Base-by-base conservation (phyloP, 75 land plant genomes). In the Pinus taeda region DNA sequence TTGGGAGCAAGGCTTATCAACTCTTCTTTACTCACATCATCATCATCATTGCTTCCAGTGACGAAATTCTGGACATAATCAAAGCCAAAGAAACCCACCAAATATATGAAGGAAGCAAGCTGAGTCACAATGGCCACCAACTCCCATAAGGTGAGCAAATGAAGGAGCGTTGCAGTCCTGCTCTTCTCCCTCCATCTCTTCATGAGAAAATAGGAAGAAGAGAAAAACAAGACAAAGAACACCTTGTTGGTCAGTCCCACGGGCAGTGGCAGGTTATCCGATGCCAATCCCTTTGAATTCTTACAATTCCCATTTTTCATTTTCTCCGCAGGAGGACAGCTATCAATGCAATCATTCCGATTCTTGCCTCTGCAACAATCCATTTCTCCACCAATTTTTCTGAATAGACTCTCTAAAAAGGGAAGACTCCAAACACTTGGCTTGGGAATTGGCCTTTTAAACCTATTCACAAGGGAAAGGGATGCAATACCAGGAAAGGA, bases 181-280 rank as follows among this genome's bases (percentile, higher is more conserved):
- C 88, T 90, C 91, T 95, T 95, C 59, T 93, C 97, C 62, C 97
- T 71, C 98, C 98, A 93, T 26, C 91, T 81, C 22, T 80, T 76
- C 86, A 92, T 83, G 37, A 94, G 80, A 78, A 75, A 90, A 80
- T 88, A 87, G 13, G 84, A 82, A 1, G 86, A 80, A 57, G 78
- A 67, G 76, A 90, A 83, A 80, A 94, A 88, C 18, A 93, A 75
- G 6, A 85, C 73, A 57, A 90, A 73, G 86, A 94, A 90, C 72
- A 92, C 33, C 74, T 80, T 81, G 82, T 93, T 94, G 15, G 95
- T 88, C 63, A 90, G 61, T 49, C 86, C 78, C 36, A 92, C 85
- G 0, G 91, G 89, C 29, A 92, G 78, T 9, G 86, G 90, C 18
- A 90, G 81, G 0, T 93, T 93, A 49, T 49, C 55, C 12, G 55